Percentiles rank a stretch among this genome's conserved stretches.
Evolutionary conservation across 257 asterid species (phyloP).

Genomic region (Plantago elongata): DNA sequence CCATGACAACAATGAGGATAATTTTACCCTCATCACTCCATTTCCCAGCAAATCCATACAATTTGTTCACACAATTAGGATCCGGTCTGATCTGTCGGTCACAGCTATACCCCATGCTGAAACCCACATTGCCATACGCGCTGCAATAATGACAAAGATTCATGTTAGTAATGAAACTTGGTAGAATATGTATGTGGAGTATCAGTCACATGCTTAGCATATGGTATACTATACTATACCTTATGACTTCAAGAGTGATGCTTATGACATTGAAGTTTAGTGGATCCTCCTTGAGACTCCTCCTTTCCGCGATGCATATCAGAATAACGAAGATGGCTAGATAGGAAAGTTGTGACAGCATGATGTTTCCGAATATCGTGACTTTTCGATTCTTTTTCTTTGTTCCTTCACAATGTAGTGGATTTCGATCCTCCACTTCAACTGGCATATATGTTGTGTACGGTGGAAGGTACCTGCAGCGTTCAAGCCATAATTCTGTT

Average conservation of each 20-base stretch:
- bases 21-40: constrained; percentile 48
- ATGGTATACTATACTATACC: constrained; percentile 22
- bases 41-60: constrained; percentile 46
- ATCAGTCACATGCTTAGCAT: no score
- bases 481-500: no score
- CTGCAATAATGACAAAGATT: constrained; percentile 15
- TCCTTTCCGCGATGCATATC: constrained; percentile 43
- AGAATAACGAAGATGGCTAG: constrained; percentile 36
- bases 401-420: not conserved
- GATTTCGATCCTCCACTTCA: constrained; percentile 8
- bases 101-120: constrained; percentile 52
- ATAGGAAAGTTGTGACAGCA: constrained; percentile 41
- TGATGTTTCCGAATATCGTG: constrained; percentile 10
- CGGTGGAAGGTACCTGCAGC: constrained; percentile 45
- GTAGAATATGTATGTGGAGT: no score
- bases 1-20: constrained; percentile 46
- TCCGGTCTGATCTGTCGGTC: constrained; percentile 25
- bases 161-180: not conserved
- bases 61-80: constrained; percentile 29
- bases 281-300: constrained; percentile 40
- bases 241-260: constrained; percentile 40
- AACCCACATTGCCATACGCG: constrained; percentile 60
- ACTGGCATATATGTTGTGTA: constrained; percentile 35
- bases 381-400: not conserved
- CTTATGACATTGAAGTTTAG: constrained; percentile 51